These are phyloP conservation scores for Yamadazyma dushanensis DNA, from an alignment of 1,139 yeast species.

Conservation along the genomic window DNA sequence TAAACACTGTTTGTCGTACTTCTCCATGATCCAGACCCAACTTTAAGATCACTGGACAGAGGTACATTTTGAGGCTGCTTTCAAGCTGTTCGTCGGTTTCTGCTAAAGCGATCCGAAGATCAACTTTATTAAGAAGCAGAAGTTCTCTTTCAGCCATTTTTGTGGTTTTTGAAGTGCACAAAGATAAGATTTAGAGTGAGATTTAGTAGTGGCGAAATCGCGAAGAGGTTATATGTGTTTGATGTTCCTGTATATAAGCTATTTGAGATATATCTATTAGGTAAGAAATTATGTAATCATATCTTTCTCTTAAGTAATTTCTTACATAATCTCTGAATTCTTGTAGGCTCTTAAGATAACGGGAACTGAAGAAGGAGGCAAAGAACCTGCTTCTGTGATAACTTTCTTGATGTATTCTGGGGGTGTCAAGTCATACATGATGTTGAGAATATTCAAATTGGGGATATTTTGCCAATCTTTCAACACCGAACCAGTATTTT, in stretches of 20 bases:
- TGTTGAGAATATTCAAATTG: conserved; percentile 72
- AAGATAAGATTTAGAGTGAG: too few species aligned
- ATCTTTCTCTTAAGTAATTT: neutral
- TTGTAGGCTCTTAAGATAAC: conserved; percentile 93
- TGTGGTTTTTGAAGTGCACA: too few species aligned
- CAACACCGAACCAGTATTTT: conserved; percentile 34
- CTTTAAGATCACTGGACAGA: conserved; percentile 78
- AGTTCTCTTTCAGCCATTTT: conserved; percentile 44
- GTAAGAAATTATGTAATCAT: too few species aligned
- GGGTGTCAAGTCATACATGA: conserved; percentile 92
- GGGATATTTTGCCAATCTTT: conserved; percentile 65
- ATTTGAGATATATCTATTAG: too few species aligned
- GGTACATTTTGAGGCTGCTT: conserved; percentile 56
- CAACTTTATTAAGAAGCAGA: conserved; percentile 70
- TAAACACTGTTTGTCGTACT: conserved; percentile 70
- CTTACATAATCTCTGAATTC: conserved; percentile 32
- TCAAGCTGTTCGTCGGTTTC: conserved; percentile 66
- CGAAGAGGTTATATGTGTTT: conserved; percentile 1
- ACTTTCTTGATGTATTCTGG: conserved; percentile 92
- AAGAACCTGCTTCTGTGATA: conserved; percentile 92
- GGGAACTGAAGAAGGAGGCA: conserved; percentile 97
- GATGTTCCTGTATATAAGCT: too few species aligned
- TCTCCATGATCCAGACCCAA: conserved; percentile 67
- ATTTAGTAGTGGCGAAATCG: conserved; percentile 1
- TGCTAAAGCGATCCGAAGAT: conserved; percentile 79